A percentile compares a stretch with the other conserved stretches of the same genome.
Evolutionary conservation across 2,329 filamentous ascomycete species (phyloP).

Genomic region (Colletotrichum lupini): DNA sequence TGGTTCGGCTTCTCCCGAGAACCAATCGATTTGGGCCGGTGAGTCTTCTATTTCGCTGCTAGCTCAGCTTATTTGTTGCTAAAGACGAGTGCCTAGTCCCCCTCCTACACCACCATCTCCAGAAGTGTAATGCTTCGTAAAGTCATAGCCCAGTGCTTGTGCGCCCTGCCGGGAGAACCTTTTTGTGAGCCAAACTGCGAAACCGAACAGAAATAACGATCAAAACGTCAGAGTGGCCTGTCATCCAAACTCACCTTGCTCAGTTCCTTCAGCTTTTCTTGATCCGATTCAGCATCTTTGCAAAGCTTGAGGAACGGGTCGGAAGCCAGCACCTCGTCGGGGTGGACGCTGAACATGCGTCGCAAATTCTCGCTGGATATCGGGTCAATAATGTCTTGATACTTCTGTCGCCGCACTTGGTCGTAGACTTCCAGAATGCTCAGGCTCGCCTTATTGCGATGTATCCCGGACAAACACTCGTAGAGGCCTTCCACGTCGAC

Average conservation of each 20-base stretch:
- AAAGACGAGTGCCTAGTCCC: not conserved
- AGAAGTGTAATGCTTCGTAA: slow-evolving; percentile 54
- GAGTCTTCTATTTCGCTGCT: not conserved
- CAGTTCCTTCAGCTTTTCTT: slow-evolving; percentile 44
- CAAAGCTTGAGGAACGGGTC: slow-evolving; percentile 49
- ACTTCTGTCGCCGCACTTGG: slow-evolving; percentile 56
- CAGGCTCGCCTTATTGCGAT: slow-evolving; percentile 53
- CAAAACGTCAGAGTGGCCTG: not conserved
- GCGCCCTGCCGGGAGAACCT: not conserved
- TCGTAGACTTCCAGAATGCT: slow-evolving; percentile 55
- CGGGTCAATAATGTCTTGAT: slow-evolving; percentile 53
- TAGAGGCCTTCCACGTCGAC: slow-evolving; percentile 70
- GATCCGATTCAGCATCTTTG: slow-evolving; percentile 48
- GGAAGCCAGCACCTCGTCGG: slow-evolving; percentile 41
- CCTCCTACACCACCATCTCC: not conserved
- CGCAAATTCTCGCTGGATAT: slow-evolving; percentile 55
- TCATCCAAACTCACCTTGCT: slow-evolving; percentile 49
- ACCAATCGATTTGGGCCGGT: not conserved
- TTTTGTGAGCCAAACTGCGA: not conserved
- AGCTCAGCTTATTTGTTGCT: not conserved
- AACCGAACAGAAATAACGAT: not conserved
- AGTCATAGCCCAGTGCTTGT: slow-evolving; percentile 50
- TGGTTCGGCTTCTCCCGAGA: not conserved
- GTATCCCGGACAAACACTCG: slow-evolving; percentile 63
- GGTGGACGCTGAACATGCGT: slow-evolving; percentile 52